These are phyloP conservation scores for Cutaneotrichosporon sp. DNA, from an alignment of 1,284 basidiomycete genomes.

Conservation along the genomic window DNA sequence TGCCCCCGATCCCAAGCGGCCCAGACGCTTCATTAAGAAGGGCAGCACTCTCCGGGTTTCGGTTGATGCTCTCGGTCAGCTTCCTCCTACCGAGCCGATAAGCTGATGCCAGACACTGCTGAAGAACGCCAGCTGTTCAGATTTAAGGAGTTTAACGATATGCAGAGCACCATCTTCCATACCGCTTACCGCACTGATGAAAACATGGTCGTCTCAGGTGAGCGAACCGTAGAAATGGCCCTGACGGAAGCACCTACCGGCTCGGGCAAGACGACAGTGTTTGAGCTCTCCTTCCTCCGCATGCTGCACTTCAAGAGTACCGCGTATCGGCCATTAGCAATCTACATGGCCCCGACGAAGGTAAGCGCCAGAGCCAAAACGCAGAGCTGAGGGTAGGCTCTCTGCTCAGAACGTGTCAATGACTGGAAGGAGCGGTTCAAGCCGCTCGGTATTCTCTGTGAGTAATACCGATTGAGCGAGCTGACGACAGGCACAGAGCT, in stretches of 20 bases:
- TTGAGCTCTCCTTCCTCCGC: conserved; percentile 82
- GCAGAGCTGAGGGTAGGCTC: too few relatives aligned
- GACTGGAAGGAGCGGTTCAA: conserved; percentile 83
- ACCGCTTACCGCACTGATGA: conserved; percentile 59
- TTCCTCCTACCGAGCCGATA: fast-evolving
- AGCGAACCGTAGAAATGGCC: conserved; percentile 17
- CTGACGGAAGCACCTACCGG: conserved; percentile 72
- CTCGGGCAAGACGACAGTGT: conserved; percentile 87
- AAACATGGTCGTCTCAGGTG: conserved; percentile 78
- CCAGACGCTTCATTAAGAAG: background rate
- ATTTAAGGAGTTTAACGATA: conserved; percentile 19
- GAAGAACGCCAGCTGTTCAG: conserved; percentile 11
- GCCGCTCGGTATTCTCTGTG: conserved; percentile 67
- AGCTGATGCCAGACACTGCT: background rate
- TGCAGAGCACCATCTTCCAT: conserved; percentile 20
- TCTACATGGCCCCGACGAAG: conserved; percentile 95
- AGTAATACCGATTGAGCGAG: conserved; percentile 18
- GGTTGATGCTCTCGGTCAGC: conserved; percentile 4
- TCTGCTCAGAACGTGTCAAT: conserved; percentile 75
- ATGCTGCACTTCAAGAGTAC: conserved; percentile 57
- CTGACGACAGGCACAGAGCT: conserved; percentile 64
- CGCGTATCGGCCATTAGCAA: conserved; percentile 56
- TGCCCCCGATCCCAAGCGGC: background rate
- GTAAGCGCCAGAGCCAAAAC: too few relatives aligned
- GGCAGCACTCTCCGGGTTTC: background rate